Evolutionary conservation across 2,329 filamentous ascomycete genomes (phyloP).

Genomic region (Lecanosticta acicola): DNA sequence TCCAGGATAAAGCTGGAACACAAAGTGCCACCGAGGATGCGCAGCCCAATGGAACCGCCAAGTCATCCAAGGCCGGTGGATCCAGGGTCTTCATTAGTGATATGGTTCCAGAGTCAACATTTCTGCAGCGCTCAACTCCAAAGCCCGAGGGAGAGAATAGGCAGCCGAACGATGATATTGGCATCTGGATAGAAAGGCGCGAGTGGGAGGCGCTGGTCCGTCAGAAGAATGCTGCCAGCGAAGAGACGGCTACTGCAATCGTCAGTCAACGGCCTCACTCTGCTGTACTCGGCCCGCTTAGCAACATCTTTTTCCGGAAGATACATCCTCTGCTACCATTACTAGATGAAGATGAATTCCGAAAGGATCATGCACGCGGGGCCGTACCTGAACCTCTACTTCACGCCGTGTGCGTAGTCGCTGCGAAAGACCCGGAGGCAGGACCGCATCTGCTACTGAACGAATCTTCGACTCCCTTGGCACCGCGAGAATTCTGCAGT

Average conservation of each 20-base stretch:
- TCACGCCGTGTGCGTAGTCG: conserved; percentile 45
- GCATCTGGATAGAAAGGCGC: conserved; percentile 33
- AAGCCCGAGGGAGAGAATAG: conserved; percentile 13
- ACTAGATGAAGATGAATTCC: conserved; percentile 41
- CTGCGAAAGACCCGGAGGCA: conserved; percentile 44
- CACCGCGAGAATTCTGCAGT: conserved; percentile 42
- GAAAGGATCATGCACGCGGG: conserved; percentile 33
- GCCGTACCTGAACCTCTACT: conserved; percentile 37
- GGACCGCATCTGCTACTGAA: conserved; percentile 36
- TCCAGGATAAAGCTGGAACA: conserved; percentile 8
- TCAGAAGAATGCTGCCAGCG: conserved; percentile 17
- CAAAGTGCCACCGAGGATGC: conserved; percentile 2
- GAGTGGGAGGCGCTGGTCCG: conserved; percentile 29
- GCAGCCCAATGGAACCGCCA: conserved; percentile 4
- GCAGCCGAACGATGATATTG: conserved; percentile 26
- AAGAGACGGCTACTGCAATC: conserved; percentile 6
- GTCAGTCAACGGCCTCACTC: conserved; percentile 27
- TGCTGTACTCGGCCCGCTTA: conserved; percentile 35
- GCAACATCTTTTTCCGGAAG: conserved; percentile 43
- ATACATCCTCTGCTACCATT: conserved; percentile 45
- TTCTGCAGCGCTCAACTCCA: conserved; percentile 37
- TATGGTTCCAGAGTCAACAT: conserved; percentile 43
- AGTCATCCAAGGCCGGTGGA: not conserved
- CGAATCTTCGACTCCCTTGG: conserved; percentile 30
- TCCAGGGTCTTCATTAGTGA: conserved; percentile 27